Evolutionary conservation across 75 land plant species (phyloP).

Genomic region (Adiantum capillusveneris): DNA sequence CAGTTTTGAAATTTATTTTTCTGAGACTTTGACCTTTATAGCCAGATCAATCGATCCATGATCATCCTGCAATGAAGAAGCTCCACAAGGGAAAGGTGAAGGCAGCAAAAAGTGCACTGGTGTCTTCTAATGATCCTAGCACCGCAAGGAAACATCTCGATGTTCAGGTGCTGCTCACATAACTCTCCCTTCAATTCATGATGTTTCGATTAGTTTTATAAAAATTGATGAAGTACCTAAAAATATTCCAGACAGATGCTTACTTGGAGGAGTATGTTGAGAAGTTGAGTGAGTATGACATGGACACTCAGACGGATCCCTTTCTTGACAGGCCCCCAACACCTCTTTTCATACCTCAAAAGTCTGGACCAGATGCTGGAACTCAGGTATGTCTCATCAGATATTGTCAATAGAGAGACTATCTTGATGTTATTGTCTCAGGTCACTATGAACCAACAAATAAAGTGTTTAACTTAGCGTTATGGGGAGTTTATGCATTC

Average conservation of each 20-base stretch:
- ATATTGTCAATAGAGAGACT: no score
- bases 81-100: not conserved
- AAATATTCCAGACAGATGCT: slow-evolving; percentile 27
- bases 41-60: slow-evolving; percentile 5
- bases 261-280: slow-evolving; percentile 30
- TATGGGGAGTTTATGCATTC: no score
- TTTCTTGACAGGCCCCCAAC: slow-evolving; percentile 37
- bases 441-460: no score
- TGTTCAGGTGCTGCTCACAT: slow-evolving; percentile 9
- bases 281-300: slow-evolving; percentile 15
- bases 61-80: not conserved
- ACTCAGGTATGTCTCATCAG: slow-evolving; percentile 35
- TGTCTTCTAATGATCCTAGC: not conserved
- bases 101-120: slow-evolving; percentile 1
- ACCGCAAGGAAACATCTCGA: slow-evolving; percentile 12
- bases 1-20: not conserved
- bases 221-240: not conserved
- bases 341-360: slow-evolving; percentile 36
- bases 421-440: no score
- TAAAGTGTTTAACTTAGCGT: no score
- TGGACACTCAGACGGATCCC: slow-evolving; percentile 32
- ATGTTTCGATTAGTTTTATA: not conserved
- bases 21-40: not conserved
- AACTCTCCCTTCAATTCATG: not conserved
- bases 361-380: slow-evolving; percentile 37